These are phyloP conservation scores for Pulveroboletus ravenelii DNA, from an alignment of 768 basidiomycete species.

Conservation along the genomic window DNA sequence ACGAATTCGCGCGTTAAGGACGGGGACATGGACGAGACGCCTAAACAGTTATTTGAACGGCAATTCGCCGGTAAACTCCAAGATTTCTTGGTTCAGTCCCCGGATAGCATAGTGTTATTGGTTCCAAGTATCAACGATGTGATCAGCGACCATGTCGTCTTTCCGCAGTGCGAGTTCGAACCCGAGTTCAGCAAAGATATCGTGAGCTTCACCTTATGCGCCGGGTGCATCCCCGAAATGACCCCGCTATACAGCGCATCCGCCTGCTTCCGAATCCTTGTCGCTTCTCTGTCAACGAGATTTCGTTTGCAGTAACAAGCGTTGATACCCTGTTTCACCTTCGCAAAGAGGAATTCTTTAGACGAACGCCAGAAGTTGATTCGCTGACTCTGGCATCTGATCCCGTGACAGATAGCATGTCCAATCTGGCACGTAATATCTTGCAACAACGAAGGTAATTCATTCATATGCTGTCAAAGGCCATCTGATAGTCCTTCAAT, in stretches of 20 bases:
- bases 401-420: conserved; percentile 65
- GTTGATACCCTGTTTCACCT: conserved; percentile 89
- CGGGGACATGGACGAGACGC: conserved; percentile 67
- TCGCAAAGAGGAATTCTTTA: conserved; percentile 75
- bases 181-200: conserved; percentile 42
- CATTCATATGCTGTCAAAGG: neutral
- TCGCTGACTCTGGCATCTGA: conserved; percentile 42
- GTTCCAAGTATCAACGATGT: conserved; percentile 83
- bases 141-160: conserved; percentile 72
- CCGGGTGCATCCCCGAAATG: neutral
- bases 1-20: conserved; percentile 67
- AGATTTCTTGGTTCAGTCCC: conserved; percentile 53
- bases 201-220: conserved; percentile 35
- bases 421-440: conserved; percentile 71
- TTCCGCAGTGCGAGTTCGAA: conserved; percentile 72
- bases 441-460: conserved; percentile 81
- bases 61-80: conserved; percentile 57
- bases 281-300: conserved; percentile 77
- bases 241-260: conserved; percentile 52
- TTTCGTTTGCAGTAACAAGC: conserved; percentile 75
- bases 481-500: conserved; percentile 1
- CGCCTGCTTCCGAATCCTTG: conserved; percentile 83
- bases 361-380: conserved; percentile 59
- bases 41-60: conserved; percentile 61
- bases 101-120: conserved; percentile 68